Evolutionary conservation across 164 flowering plant genomes (phyloP), one percentile per base, ranked within the genome.

Genomic region (Euptelea pleiosperma): DNA sequence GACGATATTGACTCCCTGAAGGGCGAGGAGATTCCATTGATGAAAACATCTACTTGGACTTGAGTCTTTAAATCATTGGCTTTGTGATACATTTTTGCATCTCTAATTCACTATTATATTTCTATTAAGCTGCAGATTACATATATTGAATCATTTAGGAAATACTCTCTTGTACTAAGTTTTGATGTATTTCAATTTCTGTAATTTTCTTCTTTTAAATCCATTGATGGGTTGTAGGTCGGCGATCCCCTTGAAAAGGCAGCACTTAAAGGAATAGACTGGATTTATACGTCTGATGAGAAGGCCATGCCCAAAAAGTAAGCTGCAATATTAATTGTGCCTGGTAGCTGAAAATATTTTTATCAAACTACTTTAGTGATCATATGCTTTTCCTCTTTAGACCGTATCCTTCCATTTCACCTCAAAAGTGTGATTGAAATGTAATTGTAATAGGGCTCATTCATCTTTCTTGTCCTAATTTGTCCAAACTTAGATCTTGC

Each of bases 241-340:
- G 99, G 99, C 53, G 99, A 91, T 83, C 99, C 99, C 70, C 93
- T 94, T 66, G 99, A 94, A 79, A 94, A 94, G 77, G 99, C 99
- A 60, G 96, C 96, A 48, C 85, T 94, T 12, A 88, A 88, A 68
- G 99, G 97, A 56, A 88, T 94, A 56, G 93, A 94, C n/a, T 94
- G 99, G 99, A 59, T 60, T 24, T 94, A 88, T 66, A 94, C 84
- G 66, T 82, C 96, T 46, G 99, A 94, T 77, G 99, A 94, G 78
- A 94, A 94, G 71, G 96, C 96, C 64, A 70, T 85, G 77, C 93
- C 99, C 19, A 91, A 84, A 76, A 94, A 61, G 99, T 94, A 78
- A 75, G 84, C 43, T 52, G 39, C 21, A 16, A 18, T 46, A 9
- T 39, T 57, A 3, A 14, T 28, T 14, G 2, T 11, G 4, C n/a